Base-by-base conservation (phyloP, 768 basidiomycete species). In the Albatrellus ellisii region DNA sequence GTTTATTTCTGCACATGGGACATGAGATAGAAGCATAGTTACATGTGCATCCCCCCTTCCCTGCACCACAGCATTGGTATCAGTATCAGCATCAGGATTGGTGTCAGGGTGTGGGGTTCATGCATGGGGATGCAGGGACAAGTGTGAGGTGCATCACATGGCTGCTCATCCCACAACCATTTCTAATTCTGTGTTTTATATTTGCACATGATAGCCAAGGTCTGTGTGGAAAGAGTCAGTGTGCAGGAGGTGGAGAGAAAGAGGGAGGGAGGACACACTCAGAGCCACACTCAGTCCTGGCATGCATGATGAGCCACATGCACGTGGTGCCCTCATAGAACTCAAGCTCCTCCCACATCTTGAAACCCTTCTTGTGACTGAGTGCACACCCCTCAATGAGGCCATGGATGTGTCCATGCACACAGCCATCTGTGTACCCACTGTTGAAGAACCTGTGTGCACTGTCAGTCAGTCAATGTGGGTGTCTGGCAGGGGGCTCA, bases 261-360 rank as follows among this genome's bases (percentile, higher is more conserved):
- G n/a, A n/a, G n/a, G n/a, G n/a, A n/a, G n/a, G 38, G 31, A 25
- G 6, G 28, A 66, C 72, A 42, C 52, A 77, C 77, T 73, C 68
- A 52, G 77, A 68, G 36, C 54, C 56, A 11, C 57, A 57, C 4
- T 57, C 60, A 42, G 68, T 18, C 64, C 40, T 59, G 60, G 17
- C 59, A 52, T 21, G 43, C 37, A 85, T 60, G 2, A 65, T 65
- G 45, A 63, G 58, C 86, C 87, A 95, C 42, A 77, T 72, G 42
- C 53, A 46, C 2, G 88, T 87, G 51, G 83, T 81, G 4, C 91
- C 94, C 52, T 92, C 74, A 56, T 92, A 92, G 53, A 80, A 97
- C 2, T 86, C 91, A 10, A 99, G 71, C 59, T 99, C 94, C 59
- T 97, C 92, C 90, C 91, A 97, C 61, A 95, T 78, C 60, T 94